Conservation (phyloP, 306 rosid genomes). For the Rosa chinensis region DNA sequence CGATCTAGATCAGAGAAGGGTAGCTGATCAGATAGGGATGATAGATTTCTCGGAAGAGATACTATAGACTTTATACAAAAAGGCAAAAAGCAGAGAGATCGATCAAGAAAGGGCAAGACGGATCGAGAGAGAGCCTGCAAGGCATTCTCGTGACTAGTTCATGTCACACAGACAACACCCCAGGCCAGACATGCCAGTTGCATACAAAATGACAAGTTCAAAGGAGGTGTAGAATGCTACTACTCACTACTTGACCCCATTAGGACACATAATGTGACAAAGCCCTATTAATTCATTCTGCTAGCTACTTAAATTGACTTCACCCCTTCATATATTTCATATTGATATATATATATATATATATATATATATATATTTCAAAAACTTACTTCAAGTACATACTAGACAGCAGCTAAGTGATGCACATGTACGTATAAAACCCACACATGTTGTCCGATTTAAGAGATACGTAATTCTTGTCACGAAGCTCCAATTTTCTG, state of each 20-base stretch:
- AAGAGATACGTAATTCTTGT: no score
- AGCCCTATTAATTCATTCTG: constrained; percentile 19
- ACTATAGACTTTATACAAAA: not conserved
- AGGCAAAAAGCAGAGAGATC: not conserved
- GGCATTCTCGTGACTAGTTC: constrained; percentile 56
- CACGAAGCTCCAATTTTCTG: no score
- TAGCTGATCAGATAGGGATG: not conserved
- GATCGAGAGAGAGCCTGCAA: constrained; percentile 17
- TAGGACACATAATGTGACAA: constrained; percentile 22
- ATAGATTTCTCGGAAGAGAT: not conserved
- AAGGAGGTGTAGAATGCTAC: constrained; percentile 49
- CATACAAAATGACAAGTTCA: constrained; percentile 45
- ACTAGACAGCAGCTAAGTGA: not conserved
- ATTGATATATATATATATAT: not conserved
- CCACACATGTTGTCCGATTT: no score
- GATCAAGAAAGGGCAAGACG: not conserved
- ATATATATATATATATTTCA: no score
- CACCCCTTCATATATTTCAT: not conserved
- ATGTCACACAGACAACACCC: constrained; percentile 30
- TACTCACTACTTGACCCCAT: constrained; percentile 37
- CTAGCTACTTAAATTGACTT: not conserved
- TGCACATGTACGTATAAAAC: not conserved
- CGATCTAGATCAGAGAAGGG: not conserved
- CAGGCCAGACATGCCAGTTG: constrained; percentile 4
- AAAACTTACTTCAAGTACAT: not conserved